Base-by-base conservation (phyloP, 495 filamentous ascomycete genomes). In the Penicillium fimorum region DNA sequence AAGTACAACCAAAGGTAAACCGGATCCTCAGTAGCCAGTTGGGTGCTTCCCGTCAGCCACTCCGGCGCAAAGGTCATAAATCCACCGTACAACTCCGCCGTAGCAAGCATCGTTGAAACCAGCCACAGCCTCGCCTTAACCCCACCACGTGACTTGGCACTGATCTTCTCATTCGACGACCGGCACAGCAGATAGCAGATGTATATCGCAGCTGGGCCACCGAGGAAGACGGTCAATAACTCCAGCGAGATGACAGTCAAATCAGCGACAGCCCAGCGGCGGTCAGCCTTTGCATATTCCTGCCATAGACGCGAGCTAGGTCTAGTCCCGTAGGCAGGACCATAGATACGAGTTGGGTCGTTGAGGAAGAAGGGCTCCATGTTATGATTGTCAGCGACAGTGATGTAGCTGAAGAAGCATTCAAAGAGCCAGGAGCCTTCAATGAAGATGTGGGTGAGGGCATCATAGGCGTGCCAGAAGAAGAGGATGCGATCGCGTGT, bases 51-150 rank as follows among this genome's bases (percentile, higher is more conserved):
- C 4, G 81, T 87, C 53, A 97, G 71, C 92, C 92, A 97, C 75
- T 97, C 93, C 13, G 93, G 93, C 60, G 83, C 87, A 73, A 97
- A 97, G 0, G 93, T 97, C 89, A 97, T 97, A 68, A 88, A 96
- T 79, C 89, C 91, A 37, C 93, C 93, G 73, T 97, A 97, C 12
- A 97, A 68, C 77, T 97, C 93, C n/a, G 84, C 91, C 7, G 89
- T 93, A n/a, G 92, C 92, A 48, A 96, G 70, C 24, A 91, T 79
- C 27, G 82, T 79, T 69, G 91, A 86, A 64, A 84, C 77, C 58
- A 93, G 82, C 79, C 84, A 87, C 47, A 83, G 72, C 50, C 79
- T 77, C n/a, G 76, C 79, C 64, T 84, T 82, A 60, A 76, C 80
- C 0, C 45, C 22, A 5, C 68, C 74, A 27, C 62, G 57, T 24